Percentiles rank a stretch among this genome's conserved stretches.
Evolutionary conservation across 768 basidiomycete genomes (phyloP).

Genomic region (Mycena pura): DNA sequence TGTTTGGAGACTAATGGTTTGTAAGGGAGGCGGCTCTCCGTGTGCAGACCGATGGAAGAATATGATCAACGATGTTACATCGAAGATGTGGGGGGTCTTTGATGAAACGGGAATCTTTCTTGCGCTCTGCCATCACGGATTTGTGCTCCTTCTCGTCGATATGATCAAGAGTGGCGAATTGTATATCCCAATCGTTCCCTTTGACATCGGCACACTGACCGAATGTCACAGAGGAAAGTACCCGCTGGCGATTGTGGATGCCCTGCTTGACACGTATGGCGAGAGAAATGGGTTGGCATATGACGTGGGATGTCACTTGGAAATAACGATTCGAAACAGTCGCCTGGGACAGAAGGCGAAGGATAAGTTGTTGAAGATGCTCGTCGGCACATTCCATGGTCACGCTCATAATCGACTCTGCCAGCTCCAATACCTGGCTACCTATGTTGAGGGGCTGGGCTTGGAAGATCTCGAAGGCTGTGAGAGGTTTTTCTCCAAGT

Average conservation of each 20-base stretch:
- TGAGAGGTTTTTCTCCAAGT: slow-evolving; percentile 19
- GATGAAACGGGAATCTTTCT: slow-evolving; percentile 30
- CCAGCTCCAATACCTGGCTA: slow-evolving; percentile 16
- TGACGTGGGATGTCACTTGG: slow-evolving; percentile 23
- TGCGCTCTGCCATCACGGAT: slow-evolving; percentile 18
- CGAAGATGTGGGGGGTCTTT: slow-evolving; percentile 28
- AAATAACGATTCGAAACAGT: slow-evolving; percentile 11
- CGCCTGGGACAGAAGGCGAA: neutral
- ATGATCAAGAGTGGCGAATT: slow-evolving; percentile 16
- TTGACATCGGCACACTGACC: too few relatives aligned
- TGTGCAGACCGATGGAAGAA: slow-evolving; percentile 27
- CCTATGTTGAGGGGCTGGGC: slow-evolving; percentile 15
- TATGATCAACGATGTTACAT: slow-evolving; percentile 21
- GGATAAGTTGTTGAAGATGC: neutral
- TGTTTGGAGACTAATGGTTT: neutral
- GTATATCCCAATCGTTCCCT: too few relatives aligned
- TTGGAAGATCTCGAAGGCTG: slow-evolving; percentile 23
- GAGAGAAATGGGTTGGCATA: neutral
- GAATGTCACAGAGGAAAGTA: neutral
- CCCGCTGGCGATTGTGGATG: slow-evolving; percentile 6
- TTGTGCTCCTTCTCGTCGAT: slow-evolving; percentile 17
- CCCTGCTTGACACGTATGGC: neutral
- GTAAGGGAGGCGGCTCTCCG: neutral
- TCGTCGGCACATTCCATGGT: slow-evolving; percentile 18
- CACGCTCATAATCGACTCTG: slow-evolving; percentile 18